These are phyloP conservation scores for Pelargonium australe DNA, from an alignment of 441 rosid genomes.

Conservation along the genomic window DNA sequence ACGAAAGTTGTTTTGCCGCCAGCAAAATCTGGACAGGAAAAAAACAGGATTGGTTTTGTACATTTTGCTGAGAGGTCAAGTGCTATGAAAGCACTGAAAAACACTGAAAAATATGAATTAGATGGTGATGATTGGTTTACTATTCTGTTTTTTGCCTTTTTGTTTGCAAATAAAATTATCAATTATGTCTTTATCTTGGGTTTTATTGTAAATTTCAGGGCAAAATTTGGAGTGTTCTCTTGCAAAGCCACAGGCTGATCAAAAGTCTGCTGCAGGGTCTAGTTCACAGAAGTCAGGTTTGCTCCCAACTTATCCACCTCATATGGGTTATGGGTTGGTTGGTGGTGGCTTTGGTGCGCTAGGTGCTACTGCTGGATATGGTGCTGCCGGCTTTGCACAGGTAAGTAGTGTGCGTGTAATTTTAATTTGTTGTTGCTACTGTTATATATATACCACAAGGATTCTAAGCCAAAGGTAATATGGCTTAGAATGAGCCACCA, in stretches of 20 bases:
- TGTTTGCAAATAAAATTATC: conserved; percentile 2
- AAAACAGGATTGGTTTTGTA: conserved; percentile 34
- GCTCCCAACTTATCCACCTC: conserved; percentile 31
- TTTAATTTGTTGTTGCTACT: too few relatives aligned
- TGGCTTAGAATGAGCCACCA: too few relatives aligned
- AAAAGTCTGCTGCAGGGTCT: conserved; percentile 28
- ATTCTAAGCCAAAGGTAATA: too few relatives aligned
- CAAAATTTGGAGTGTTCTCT: conserved; percentile 37
- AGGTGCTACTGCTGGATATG: conserved; percentile 25
- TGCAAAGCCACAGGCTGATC: conserved; percentile 38
- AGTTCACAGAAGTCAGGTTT: conserved; percentile 27
- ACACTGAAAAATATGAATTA: conserved; percentile 37
- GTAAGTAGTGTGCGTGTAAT: conserved; percentile 16
- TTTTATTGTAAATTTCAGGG: conserved; percentile 19
- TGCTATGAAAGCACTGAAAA: conserved; percentile 34
- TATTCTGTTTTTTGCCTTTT: neutral
- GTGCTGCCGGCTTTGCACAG: conserved; percentile 32
- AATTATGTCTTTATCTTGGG: neutral
- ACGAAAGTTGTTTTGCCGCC: conserved; percentile 36
- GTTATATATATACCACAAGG: too few relatives aligned
- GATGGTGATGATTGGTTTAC: conserved; percentile 25
- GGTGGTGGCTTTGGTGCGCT: conserved; percentile 31
- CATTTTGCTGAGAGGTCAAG: conserved; percentile 35
- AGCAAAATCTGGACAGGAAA: conserved; percentile 35
- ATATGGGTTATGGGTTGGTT: conserved; percentile 33